Evolutionary conservation across 2,329 filamentous ascomycete genomes (phyloP), one percentile per base, ranked within the genome.

Genomic region (Hymenoscyphus infarciens): DNA sequence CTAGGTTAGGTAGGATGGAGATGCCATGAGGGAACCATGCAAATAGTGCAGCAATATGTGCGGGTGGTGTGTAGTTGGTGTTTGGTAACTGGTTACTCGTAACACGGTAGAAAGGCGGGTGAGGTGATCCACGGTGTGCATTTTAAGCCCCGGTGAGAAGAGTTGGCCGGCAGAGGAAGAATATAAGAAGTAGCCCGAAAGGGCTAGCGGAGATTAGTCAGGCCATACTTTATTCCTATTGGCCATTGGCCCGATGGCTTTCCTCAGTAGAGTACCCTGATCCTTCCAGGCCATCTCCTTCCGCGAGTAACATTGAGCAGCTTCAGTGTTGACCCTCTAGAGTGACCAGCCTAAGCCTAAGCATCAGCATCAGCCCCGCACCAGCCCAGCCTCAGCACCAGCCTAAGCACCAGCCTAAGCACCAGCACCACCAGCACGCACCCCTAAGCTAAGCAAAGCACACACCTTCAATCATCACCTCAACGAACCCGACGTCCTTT

Each of bases 21-120:
- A 22, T 49, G n/a, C 42, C 42, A 49, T 49, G 42, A 49, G 42
- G 42, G 16, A 49, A 22, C n/a, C 42, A 49, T 49, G 42, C n/a
- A 49, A 11, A 22, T 7, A 11, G 42, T 49, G 42, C 42, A 49
- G 42, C 42, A 10, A 22, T 22, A 22, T 22, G 19, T 22, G n/a
- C 42, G 16, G 39, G 39, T 42, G 39, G 39, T 5, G n/a, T 8
- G 38, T 16, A 10, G 38, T 16, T 4, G 38, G 13, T 5, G 38
- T 16, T 5, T 5, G 13, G 38, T 5, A 5, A 16, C 13, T 42
- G 38, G 38, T 42, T n/a, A n/a, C n/a, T n/a, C n/a, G n/a, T 6
- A 6, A n/a, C 16, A 42, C 5, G 1, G 16, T 2, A n/a, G 3
- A 13, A 19, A n/a, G n/a, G 39, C 19, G 39, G 42, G 42, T 49